Percentiles rank a stretch among this genome's conserved stretches.
Evolutionary conservation across 169 alveolate genomes (phyloP).

Genomic region (Cryptosporidium andersoni): DNA sequence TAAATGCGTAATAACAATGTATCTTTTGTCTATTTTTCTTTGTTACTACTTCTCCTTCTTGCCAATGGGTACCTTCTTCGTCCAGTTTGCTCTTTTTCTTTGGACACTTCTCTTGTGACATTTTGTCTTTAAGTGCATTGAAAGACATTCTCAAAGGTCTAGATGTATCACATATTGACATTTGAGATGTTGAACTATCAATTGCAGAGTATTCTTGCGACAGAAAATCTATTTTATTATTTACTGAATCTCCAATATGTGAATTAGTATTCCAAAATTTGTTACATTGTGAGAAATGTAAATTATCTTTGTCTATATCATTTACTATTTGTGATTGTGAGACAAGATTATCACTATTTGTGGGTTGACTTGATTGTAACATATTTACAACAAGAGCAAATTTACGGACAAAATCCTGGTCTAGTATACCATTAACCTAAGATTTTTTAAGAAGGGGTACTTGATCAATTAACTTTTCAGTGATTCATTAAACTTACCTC

Average conservation of each 20-base stretch:
- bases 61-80: conserved; percentile 38
- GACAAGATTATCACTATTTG: conserved; percentile 7
- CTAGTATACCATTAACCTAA: conserved; percentile 7
- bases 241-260: conserved; percentile 10
- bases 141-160: conserved; percentile 28
- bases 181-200: not conserved
- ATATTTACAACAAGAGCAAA: conserved; percentile 39
- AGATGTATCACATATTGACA: conserved; percentile 5
- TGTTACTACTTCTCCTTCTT: conserved; percentile 56
- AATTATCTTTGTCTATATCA: conserved; percentile 33
- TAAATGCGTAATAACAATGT: conserved; percentile 54
- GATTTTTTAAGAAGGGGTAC: not conserved
- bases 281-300: not conserved
- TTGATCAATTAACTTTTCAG: no score
- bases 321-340: not conserved
- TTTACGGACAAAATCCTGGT: conserved; percentile 42
- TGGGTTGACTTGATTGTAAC: conserved; percentile 8
- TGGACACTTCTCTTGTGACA: conserved; percentile 45
- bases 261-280: not conserved
- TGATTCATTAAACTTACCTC: conserved; percentile 31
- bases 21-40: conserved; percentile 46
- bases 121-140: conserved; percentile 35
- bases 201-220: conserved; percentile 20
- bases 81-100: conserved; percentile 15
- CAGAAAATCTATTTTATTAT: conserved; percentile 4